phyloP scores from a whole-genome alignment of 768 basidiomycete species.

The Grammothele lineata region DNA sequence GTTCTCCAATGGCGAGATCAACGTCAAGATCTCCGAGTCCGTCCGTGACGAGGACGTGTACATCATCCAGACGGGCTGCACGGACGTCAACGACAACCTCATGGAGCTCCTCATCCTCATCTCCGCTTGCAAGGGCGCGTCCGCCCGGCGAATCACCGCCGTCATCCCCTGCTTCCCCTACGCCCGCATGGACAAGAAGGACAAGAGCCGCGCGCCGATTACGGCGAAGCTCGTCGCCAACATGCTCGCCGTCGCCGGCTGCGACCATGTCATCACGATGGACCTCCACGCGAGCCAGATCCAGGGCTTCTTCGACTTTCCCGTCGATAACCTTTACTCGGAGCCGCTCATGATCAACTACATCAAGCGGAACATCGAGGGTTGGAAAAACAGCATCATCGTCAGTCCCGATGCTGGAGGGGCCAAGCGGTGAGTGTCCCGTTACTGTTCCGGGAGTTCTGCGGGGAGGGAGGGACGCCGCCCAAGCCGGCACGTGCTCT shows the following conservation, averaged over 20 bases:
- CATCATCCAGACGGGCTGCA: slow-evolving; percentile 90
- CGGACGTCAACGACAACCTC: slow-evolving; percentile 91
- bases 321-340: slow-evolving; percentile 95
- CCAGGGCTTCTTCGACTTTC: slow-evolving; percentile 98
- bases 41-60: slow-evolving; percentile 98
- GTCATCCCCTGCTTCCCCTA: slow-evolving; percentile 99
- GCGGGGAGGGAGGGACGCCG: neutral
- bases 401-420: slow-evolving; percentile 98
- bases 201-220: slow-evolving; percentile 92
- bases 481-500: too few relatives aligned
- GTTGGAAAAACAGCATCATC: slow-evolving; percentile 86
- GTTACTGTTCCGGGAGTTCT: neutral
- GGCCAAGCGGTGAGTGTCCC: slow-evolving; percentile 81
- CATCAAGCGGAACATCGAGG: slow-evolving; percentile 81
- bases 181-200: slow-evolving; percentile 97
- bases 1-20: slow-evolving; percentile 94
- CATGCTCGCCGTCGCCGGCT: slow-evolving; percentile 95
- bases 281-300: slow-evolving; percentile 97
- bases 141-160: slow-evolving; percentile 92
- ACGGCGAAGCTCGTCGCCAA: slow-evolving; percentile 98
- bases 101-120: slow-evolving; percentile 99
- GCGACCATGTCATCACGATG: slow-evolving; percentile 99
- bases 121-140: slow-evolving; percentile 96
- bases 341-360: slow-evolving; percentile 94
- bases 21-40: slow-evolving; percentile 91